A percentile compares a stretch with the other conserved stretches of the same genome.
Evolutionary conservation across 345 rosid species (phyloP).

Genomic region (Crucihimalaya himalaica): DNA sequence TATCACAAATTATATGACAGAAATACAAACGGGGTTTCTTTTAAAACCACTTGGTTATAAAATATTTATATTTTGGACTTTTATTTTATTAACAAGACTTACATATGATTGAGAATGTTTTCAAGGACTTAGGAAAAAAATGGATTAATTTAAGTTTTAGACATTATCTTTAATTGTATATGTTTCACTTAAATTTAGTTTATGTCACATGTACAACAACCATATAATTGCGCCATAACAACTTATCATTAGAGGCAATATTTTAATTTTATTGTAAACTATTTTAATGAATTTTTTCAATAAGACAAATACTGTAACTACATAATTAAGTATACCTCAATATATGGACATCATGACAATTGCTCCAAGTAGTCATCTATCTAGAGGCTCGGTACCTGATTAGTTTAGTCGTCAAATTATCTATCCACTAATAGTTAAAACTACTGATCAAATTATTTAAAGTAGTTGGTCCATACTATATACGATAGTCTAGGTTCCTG

Average conservation of each 20-base stretch:
- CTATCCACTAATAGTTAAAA: background rate
- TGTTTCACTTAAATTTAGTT: slow-evolving; percentile 17
- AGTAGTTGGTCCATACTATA: background rate
- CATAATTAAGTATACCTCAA: background rate
- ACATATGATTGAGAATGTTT: slow-evolving; percentile 19
- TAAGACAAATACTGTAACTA: background rate
- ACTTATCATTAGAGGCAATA: slow-evolving; percentile 16
- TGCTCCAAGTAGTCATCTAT: background rate
- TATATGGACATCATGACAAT: slow-evolving; percentile 1
- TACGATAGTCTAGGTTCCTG: background rate
- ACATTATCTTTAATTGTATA: slow-evolving; percentile 16
- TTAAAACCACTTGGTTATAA: slow-evolving; percentile 5
- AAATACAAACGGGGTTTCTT: background rate
- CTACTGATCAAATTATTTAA: too few species aligned
- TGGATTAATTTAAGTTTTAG: background rate
- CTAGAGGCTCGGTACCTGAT: background rate
- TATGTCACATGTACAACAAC: slow-evolving; percentile 35
- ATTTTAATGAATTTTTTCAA: background rate
- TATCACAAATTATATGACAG: background rate
- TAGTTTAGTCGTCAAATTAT: background rate
- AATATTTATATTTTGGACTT: background rate
- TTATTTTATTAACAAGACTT: slow-evolving; percentile 3
- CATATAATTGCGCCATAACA: slow-evolving; percentile 27
- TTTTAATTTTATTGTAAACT: slow-evolving; percentile 3
- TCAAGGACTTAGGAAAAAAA: background rate